Evolutionary conservation across 257 asterid species (phyloP).

Genomic region (Marsdenia floribunda): DNA sequence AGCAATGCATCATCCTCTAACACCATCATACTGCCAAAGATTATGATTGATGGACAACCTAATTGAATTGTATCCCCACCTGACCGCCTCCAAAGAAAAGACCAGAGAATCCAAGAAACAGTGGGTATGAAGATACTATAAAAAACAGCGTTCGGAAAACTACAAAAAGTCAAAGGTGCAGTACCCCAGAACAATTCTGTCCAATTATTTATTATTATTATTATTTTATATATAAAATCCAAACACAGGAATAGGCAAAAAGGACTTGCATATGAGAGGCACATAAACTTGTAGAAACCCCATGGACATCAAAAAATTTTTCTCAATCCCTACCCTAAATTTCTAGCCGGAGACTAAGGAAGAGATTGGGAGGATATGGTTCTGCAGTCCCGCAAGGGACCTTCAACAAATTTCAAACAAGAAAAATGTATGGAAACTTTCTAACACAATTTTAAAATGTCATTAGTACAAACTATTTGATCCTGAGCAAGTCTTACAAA

Average conservation of each 20-base stretch:
- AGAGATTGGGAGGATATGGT: neutral
- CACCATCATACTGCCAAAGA: neutral
- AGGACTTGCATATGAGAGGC: neutral
- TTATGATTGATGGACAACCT: neutral
- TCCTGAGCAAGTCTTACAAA: neutral
- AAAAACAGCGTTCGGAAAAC: neutral
- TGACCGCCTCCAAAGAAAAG: neutral
- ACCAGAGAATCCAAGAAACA: neutral
- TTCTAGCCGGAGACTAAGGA: neutral
- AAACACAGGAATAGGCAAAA: neutral
- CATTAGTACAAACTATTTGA: neutral
- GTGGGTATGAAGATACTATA: neutral
- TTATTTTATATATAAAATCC: neutral
- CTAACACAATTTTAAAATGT: neutral
- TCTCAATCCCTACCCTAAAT: neutral
- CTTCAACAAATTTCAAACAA: neutral
- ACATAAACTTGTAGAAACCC: neutral
- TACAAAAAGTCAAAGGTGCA: neutral
- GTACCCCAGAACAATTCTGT: neutral
- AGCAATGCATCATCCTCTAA: neutral
- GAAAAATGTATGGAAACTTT: neutral
- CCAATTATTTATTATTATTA: no score
- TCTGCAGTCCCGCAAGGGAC: neutral
- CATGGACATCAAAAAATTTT: neutral
- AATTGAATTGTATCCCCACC: neutral